Percentiles rank a stretch among this genome's conserved stretches.
Conservation (phyloP, 768 basidiomycete species). For the Boletus pseudo-olivaceus region DNA sequence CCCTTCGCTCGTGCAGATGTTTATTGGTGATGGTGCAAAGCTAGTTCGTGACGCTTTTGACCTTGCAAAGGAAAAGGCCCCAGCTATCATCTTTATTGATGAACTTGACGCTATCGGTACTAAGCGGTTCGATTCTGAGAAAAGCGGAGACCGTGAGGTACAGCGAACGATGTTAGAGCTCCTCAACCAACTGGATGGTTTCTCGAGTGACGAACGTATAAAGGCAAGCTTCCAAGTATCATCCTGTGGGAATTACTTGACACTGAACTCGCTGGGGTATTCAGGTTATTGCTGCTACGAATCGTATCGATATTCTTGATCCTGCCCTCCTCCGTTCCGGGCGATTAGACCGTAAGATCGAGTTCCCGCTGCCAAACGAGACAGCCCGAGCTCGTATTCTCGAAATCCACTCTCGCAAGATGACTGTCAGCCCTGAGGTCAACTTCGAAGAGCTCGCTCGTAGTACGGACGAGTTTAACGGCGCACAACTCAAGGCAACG, state of each 20-base stretch:
- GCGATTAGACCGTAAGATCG: slow-evolving; percentile 96
- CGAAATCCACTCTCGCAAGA: slow-evolving; percentile 96
- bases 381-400: slow-evolving; percentile 94
- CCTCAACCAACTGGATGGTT: slow-evolving; percentile 96
- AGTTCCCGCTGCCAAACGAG: slow-evolving; percentile 96
- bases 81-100: slow-evolving; percentile 99
- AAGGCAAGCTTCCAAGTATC: slow-evolving; percentile 53
- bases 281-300: slow-evolving; percentile 97
- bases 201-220: slow-evolving; percentile 94
- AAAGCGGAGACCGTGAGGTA: slow-evolving; percentile 99
- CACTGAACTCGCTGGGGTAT: slow-evolving; percentile 5
- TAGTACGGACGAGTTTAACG: slow-evolving; percentile 98
- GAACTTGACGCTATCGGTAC: slow-evolving; percentile 99
- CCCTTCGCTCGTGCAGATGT: slow-evolving; percentile 98
- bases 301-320: slow-evolving; percentile 97
- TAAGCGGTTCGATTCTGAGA: slow-evolving; percentile 97
- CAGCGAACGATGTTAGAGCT: slow-evolving; percentile 99
- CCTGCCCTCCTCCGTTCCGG: slow-evolving; percentile 98
- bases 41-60: slow-evolving; percentile 98
- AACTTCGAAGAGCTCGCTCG: slow-evolving; percentile 97
- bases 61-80: slow-evolving; percentile 96
- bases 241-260: not conserved
- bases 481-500: slow-evolving; percentile 94
- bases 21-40: slow-evolving; percentile 99
- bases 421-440: slow-evolving; percentile 82